These are phyloP conservation scores for Aspergillus aculeatinus DNA, from an alignment of 2,329 filamentous ascomycete genomes.

Conservation along the genomic window DNA sequence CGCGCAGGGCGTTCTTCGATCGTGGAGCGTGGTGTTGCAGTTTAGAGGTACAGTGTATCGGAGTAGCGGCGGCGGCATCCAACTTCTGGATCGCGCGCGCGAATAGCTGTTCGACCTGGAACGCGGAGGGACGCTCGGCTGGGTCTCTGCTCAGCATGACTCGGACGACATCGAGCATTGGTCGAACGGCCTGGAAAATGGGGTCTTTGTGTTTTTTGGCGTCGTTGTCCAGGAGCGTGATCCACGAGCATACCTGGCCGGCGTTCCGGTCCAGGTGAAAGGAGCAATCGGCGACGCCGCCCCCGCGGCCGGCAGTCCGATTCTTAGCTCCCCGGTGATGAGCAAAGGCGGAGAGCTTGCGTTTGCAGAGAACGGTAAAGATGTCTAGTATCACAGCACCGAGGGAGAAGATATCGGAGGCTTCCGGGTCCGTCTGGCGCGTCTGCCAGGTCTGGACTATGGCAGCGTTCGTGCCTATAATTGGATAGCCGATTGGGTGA, in stretches of 20 bases:
- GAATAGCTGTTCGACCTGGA: conserved; percentile 29
- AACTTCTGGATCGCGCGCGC: conserved; percentile 12
- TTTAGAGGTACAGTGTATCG: conserved; percentile 18
- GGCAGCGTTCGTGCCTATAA: conserved; percentile 30
- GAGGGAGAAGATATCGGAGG: conserved; percentile 59
- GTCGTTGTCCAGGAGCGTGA: conserved; percentile 51
- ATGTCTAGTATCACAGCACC: conserved; percentile 61
- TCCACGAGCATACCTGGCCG: conserved; percentile 58
- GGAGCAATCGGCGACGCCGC: conserved; percentile 55
- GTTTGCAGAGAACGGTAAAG: conserved; percentile 58
- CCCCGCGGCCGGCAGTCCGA: conserved; percentile 47
- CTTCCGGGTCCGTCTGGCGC: conserved; percentile 32
- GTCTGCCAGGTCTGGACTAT: conserved; percentile 42
- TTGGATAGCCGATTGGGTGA: conserved; percentile 31
- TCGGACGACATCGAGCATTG: conserved; percentile 39
- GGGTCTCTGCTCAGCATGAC: conserved; percentile 40
- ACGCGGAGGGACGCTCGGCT: conserved; percentile 31
- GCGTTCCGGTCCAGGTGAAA: conserved; percentile 56
- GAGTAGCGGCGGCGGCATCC: conserved; percentile 4
- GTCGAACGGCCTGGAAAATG: conserved; percentile 38
- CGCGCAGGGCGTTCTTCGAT: conserved; percentile 1
- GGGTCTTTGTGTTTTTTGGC: conserved; percentile 44
- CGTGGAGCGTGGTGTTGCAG: conserved; percentile 10
- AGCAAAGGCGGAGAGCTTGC: conserved; percentile 55
- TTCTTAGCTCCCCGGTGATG: conserved; percentile 57